Evolutionary conservation across 1,284 basidiomycete genomes (phyloP).

Genomic region (Cystobasidiaceae sp.): DNA sequence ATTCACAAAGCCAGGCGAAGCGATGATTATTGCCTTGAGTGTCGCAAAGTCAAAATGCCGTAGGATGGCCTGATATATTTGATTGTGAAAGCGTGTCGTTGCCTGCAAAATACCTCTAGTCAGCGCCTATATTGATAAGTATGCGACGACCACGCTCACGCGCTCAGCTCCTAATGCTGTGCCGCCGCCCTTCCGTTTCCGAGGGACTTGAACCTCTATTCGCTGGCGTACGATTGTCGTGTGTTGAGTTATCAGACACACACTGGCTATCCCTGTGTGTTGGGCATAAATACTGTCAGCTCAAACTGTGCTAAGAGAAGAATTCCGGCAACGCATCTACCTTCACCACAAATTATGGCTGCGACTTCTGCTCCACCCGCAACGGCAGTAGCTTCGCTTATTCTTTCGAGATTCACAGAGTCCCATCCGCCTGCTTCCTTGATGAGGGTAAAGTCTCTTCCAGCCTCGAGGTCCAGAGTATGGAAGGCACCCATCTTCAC

Average conservation of each 20-base stretch:
- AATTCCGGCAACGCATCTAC: slow-evolving; percentile 44
- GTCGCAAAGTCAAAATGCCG: slow-evolving; percentile 79
- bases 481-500: slow-evolving; percentile 94
- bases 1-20: slow-evolving; percentile 91
- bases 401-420: slow-evolving; percentile 71
- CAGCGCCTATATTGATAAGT: background rate
- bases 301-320: background rate
- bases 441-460: slow-evolving; percentile 85
- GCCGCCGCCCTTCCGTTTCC: slow-evolving; percentile 77
- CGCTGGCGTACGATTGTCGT: slow-evolving; percentile 93
- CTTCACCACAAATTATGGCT: slow-evolving; percentile 92
- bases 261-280: slow-evolving; percentile 69
- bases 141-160: slow-evolving; percentile 42
- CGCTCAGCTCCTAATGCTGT: slow-evolving; percentile 71
- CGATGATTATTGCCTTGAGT: slow-evolving; percentile 87
- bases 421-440: slow-evolving; percentile 80
- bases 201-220: slow-evolving; percentile 81
- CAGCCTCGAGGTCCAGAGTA: slow-evolving; percentile 87
- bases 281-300: background rate
- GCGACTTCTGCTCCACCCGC: slow-evolving; percentile 93
- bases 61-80: slow-evolving; percentile 76
- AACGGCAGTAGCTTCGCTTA: slow-evolving; percentile 83
- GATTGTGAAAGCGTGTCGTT: slow-evolving; percentile 32
- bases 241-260: slow-evolving; percentile 91
- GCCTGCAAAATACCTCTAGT: slow-evolving; percentile 28